Evolutionary conservation across 2,329 filamentous ascomycete species (phyloP).

Genomic region (Rhytidhysteron rufulum): DNA sequence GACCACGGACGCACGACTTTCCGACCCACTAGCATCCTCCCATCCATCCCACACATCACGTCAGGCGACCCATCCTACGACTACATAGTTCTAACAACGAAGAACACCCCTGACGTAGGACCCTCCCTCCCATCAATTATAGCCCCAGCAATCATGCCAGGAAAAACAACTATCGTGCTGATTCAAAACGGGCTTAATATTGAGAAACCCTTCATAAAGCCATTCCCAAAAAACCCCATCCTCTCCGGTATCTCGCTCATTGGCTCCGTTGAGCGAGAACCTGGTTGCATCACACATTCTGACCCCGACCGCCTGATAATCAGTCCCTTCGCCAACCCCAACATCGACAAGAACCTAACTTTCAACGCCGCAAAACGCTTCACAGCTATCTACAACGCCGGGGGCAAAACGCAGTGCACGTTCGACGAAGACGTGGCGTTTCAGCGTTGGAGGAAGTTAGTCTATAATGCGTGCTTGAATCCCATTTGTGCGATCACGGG

Average conservation of each 20-base stretch:
- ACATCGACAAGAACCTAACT: constrained; percentile 17
- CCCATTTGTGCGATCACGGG: constrained; percentile 50
- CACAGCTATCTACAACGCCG: constrained; percentile 45
- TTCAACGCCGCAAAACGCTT: constrained; percentile 40
- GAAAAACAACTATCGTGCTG: constrained; percentile 49
- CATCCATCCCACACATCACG: not conserved
- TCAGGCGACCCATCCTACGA: no score
- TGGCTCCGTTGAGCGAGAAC: constrained; percentile 46
- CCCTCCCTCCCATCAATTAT: constrained; percentile 50
- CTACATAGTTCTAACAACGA: constrained; percentile 56
- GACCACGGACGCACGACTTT: constrained; percentile 53
- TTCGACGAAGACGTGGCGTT: constrained; percentile 43
- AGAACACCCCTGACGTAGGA: constrained; percentile 54
- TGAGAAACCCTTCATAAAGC: constrained; percentile 49
- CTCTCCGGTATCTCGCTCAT: constrained; percentile 54
- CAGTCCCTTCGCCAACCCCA: constrained; percentile 46
- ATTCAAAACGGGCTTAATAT: constrained; percentile 64
- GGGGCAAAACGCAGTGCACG: constrained; percentile 42
- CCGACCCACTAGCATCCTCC: not conserved
- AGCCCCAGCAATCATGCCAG: constrained; percentile 47
- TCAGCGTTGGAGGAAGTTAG: constrained; percentile 50
- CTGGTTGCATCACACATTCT: constrained; percentile 51
- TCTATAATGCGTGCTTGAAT: constrained; percentile 52
- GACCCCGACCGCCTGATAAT: constrained; percentile 50
- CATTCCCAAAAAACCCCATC: constrained; percentile 51